Percentiles rank a stretch among this genome's conserved stretches.
phyloP scores from a whole-genome alignment of 495 filamentous ascomycete genomes.

The Cudoniella acicularis region DNA sequence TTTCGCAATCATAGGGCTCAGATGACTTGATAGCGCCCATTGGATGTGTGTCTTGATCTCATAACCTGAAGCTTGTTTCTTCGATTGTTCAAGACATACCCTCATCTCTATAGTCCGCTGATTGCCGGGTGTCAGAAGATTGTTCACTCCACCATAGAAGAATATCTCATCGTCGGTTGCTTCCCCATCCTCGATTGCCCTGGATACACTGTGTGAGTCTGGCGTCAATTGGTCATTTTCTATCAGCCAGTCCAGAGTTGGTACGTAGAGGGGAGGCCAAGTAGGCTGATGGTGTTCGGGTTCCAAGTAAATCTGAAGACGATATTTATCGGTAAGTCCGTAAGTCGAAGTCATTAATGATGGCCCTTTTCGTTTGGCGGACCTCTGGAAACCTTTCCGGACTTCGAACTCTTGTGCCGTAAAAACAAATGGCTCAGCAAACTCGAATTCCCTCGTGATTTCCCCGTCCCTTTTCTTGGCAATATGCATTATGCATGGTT shows the following conservation, averaged over 20 bases:
- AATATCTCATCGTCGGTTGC: conserved; percentile 4
- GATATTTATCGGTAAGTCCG: conserved; percentile 42
- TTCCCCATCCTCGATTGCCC: background rate
- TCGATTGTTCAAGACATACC: background rate
- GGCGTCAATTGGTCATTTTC: background rate
- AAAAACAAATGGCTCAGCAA: conserved; percentile 42
- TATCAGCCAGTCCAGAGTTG: background rate
- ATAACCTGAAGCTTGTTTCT: conserved; percentile 6
- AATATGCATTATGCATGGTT: conserved; percentile 11
- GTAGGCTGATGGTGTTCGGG: conserved; percentile 36
- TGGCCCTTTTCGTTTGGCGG: background rate
- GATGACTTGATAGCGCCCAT: conserved; percentile 15
- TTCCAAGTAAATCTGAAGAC: conserved; percentile 42
- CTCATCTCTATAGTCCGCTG: conserved; percentile 1
- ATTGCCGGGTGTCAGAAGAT: conserved; percentile 8
- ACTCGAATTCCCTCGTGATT: conserved; percentile 27
- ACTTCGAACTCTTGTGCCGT: conserved; percentile 43
- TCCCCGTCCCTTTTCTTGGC: conserved; percentile 3
- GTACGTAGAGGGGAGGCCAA: too few species aligned
- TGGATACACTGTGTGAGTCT: conserved; percentile 3
- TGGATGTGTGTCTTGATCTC: conserved; percentile 5
- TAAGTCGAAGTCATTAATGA: too few species aligned
- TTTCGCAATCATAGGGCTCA: background rate
- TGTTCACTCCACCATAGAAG: conserved; percentile 2
- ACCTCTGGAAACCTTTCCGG: conserved; percentile 35